Conservation (phyloP, 2,329 filamentous ascomycete species). For the Emydomyces testavorans region DNA sequence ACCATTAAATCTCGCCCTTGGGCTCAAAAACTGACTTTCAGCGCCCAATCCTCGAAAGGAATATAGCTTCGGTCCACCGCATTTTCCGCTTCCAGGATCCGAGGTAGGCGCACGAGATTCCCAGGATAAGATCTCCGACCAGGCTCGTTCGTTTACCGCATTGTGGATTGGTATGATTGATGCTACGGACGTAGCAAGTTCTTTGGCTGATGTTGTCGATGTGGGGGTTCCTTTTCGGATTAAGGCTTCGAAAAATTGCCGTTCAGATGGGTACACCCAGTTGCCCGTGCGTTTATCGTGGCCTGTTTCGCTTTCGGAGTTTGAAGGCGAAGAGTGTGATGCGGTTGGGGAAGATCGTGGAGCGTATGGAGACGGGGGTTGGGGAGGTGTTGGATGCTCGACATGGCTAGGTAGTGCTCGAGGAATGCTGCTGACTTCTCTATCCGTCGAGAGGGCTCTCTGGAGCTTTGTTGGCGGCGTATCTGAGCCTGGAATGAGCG, state of each 20-base stretch:
- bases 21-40: slow-evolving; percentile 53
- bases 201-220: slow-evolving; percentile 33
- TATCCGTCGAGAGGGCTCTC: slow-evolving; percentile 50
- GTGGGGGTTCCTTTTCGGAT: slow-evolving; percentile 69
- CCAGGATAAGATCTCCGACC: slow-evolving; percentile 85
- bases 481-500: slow-evolving; percentile 18
- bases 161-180: slow-evolving; percentile 96
- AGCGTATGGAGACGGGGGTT: slow-evolving; percentile 25
- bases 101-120: slow-evolving; percentile 54
- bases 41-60: slow-evolving; percentile 60
- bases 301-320: slow-evolving; percentile 67
- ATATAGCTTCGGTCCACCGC: slow-evolving; percentile 68
- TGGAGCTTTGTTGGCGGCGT: slow-evolving; percentile 21
- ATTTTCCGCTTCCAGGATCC: slow-evolving; percentile 50
- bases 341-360: slow-evolving; percentile 20
- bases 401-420: slow-evolving; percentile 38
- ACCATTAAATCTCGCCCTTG: slow-evolving; percentile 70
- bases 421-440: slow-evolving; percentile 70
- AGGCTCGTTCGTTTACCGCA: slow-evolving; percentile 92
- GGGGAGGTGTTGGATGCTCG: slow-evolving; percentile 15
- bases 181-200: slow-evolving; percentile 61
- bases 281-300: slow-evolving; percentile 61
- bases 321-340: slow-evolving; percentile 44
- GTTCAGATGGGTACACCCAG: slow-evolving; percentile 94
- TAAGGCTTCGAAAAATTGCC: slow-evolving; percentile 97